Conservation (phyloP, 1,284 basidiomycete genomes). For the Sparassis latifolia region DNA sequence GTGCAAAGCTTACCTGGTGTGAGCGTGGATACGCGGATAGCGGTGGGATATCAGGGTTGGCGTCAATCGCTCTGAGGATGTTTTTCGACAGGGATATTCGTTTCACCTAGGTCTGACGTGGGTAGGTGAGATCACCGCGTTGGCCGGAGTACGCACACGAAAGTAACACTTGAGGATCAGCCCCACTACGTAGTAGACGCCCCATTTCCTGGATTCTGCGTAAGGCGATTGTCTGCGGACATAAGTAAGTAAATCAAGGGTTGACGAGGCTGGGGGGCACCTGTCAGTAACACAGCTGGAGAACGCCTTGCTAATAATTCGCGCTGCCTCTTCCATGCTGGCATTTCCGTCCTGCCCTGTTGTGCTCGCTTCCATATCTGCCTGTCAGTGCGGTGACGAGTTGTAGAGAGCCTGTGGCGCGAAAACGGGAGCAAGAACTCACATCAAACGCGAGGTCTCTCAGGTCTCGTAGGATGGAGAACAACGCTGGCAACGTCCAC, state of each 20-base stretch:
- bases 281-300: constrained; percentile 87
- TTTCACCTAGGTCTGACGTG: constrained; percentile 54
- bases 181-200: constrained; percentile 91
- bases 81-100: constrained; percentile 90
- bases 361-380: constrained; percentile 57
- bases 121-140: background rate
- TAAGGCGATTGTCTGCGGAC: constrained; percentile 42
- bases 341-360: constrained; percentile 57
- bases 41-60: constrained; percentile 80
- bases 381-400: constrained; percentile 34
- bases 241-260: background rate
- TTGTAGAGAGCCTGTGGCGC: background rate
- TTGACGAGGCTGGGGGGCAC: constrained; percentile 29
- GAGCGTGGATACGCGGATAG: constrained; percentile 72
- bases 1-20: constrained; percentile 64
- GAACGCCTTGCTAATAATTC: constrained; percentile 90
- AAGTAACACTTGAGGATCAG: constrained; percentile 94
- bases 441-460: constrained; percentile 77
- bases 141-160: constrained; percentile 46
- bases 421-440: constrained; percentile 12
- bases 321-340: constrained; percentile 87
- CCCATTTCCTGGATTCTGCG: constrained; percentile 83
- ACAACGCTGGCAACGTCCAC: constrained; percentile 79
- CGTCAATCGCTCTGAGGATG: constrained; percentile 83
- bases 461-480: constrained; percentile 73